Evolutionary conservation across 257 asterid genomes (phyloP).

Genomic region (Echium plantagineum): DNA sequence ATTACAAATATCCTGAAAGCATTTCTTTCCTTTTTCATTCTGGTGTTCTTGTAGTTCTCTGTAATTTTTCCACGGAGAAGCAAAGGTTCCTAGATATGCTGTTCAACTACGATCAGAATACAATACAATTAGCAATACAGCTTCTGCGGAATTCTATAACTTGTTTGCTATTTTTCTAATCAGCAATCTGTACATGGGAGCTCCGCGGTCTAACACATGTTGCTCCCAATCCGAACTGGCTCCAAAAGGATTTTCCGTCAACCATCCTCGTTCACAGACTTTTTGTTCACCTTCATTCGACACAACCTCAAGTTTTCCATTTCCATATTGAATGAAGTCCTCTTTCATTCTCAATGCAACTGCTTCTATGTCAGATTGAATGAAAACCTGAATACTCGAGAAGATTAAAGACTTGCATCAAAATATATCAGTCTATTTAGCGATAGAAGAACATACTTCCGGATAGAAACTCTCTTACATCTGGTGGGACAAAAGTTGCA

Average conservation of each 20-base stretch:
- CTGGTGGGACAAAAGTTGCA: neutral
- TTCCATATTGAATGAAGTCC: conserved; percentile 48
- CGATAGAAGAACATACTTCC: too few species aligned
- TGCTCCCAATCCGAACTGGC: conserved; percentile 86
- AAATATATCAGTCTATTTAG: neutral
- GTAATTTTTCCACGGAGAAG: neutral
- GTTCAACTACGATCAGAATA: neutral
- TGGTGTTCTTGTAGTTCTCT: neutral
- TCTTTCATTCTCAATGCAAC: conserved; percentile 66
- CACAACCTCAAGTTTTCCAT: conserved; percentile 44
- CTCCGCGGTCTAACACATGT: conserved; percentile 69
- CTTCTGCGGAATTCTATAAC: conserved; percentile 7
- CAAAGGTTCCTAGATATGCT: neutral
- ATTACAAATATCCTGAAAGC: too few species aligned
- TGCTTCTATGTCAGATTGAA: conserved; percentile 82
- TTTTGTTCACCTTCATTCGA: conserved; percentile 13
- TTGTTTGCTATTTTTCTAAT: conserved; percentile 32
- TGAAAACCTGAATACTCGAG: conserved; percentile 49
- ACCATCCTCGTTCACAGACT: conserved; percentile 29
- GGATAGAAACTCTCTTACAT: neutral
- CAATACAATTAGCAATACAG: neutral
- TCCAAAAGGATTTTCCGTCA: conserved; percentile 73
- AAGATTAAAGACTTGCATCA: conserved; percentile 1
- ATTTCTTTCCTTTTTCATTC: neutral
- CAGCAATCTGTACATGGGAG: conserved; percentile 68